Evolutionary conservation across 2,329 filamentous ascomycete species (phyloP).

Genomic region (Basipetospora chlamydospora): DNA sequence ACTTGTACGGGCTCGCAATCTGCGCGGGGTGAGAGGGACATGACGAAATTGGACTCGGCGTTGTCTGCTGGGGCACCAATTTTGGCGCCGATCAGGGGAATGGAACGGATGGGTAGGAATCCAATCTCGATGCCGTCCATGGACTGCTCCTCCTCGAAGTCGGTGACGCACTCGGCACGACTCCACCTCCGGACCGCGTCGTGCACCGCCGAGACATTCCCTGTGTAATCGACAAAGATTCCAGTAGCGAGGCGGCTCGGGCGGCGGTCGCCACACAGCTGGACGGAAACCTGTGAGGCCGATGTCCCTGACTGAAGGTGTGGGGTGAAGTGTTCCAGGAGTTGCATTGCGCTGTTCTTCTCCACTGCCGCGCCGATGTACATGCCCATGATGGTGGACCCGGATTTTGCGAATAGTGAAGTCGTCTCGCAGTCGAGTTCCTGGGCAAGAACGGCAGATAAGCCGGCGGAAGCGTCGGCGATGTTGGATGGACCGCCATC

Average conservation of each 20-base stretch:
- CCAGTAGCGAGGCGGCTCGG: background rate
- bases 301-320: background rate
- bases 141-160: background rate
- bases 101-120: background rate
- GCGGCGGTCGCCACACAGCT: background rate
- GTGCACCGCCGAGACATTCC: background rate
- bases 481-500: too few relatives aligned
- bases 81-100: background rate
- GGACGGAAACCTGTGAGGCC: background rate
- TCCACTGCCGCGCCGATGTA: background rate
- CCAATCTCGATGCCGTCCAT: background rate
- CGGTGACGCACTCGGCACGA: background rate
- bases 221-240: background rate
- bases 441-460: background rate
- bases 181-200: constrained; percentile 1
- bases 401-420: background rate
- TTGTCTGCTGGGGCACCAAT: background rate
- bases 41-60: background rate
- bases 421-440: background rate
- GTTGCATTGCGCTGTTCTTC: background rate
- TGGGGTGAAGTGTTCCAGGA: background rate
- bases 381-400: background rate
- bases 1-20: constrained; percentile 18
- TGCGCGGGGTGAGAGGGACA: background rate
- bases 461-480: background rate